A percentile compares a stretch with the other conserved stretches of the same genome.
Conservation (phyloP, 1,284 basidiomycete species). For the Boletellus sp. region DNA sequence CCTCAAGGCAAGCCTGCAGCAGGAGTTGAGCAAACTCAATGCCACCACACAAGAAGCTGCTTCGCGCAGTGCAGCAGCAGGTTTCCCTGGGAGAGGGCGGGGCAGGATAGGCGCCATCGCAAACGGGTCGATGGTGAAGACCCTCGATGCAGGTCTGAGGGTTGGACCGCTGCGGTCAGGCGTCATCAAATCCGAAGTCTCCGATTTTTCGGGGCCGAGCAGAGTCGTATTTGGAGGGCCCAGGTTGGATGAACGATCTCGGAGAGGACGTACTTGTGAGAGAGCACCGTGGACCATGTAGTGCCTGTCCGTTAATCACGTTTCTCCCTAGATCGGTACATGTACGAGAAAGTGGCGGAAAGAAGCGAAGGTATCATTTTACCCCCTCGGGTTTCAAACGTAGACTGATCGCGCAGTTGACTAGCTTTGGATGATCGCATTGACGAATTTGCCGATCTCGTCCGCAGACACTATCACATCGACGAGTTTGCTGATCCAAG, state of each 20-base stretch:
- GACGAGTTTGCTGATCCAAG: conserved; percentile 76
- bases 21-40: conserved; percentile 44
- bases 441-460: conserved; percentile 74
- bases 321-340: conserved; percentile 69
- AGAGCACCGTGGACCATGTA: background rate
- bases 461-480: conserved; percentile 67
- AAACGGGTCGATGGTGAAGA: background rate
- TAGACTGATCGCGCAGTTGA: background rate
- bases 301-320: conserved; percentile 8
- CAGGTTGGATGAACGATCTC: conserved; percentile 39
- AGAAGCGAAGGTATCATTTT: conserved; percentile 67
- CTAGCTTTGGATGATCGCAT: conserved; percentile 80
- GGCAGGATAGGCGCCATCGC: background rate
- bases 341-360: conserved; percentile 86
- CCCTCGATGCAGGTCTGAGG: conserved; percentile 16
- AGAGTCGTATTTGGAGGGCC: conserved; percentile 48
- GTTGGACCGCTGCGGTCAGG: conserved; percentile 14
- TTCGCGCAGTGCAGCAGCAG: conserved; percentile 2
- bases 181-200: conserved; percentile 20
- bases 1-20: conserved; percentile 53
- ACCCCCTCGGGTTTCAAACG: background rate
- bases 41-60: conserved; percentile 36
- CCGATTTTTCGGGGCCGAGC: conserved; percentile 35
- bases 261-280: conserved; percentile 55
- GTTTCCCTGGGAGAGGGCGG: conserved; percentile 3